Conservation (phyloP, 2,329 filamentous ascomycete species). For the Colletotrichum sp. region DNA sequence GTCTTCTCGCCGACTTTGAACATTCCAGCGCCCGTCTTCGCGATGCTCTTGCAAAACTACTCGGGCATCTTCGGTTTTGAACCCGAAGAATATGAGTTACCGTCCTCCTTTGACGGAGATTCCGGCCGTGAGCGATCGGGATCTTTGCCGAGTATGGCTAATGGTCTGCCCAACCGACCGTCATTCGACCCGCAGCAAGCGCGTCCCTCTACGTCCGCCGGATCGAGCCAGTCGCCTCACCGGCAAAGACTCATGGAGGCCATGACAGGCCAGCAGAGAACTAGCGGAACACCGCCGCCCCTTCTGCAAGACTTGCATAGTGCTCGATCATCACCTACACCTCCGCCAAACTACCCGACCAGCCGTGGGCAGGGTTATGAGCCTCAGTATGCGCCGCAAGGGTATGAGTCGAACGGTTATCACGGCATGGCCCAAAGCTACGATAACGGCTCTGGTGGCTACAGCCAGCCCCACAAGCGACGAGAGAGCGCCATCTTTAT, state of each 20-base stretch:
- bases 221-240: slow-evolving; percentile 56
- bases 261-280: slow-evolving; percentile 34
- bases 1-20: slow-evolving; percentile 98
- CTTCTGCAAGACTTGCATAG: slow-evolving; percentile 35
- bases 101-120: slow-evolving; percentile 41
- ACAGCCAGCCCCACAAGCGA: slow-evolving; percentile 51
- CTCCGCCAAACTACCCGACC: slow-evolving; percentile 36
- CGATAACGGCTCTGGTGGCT: slow-evolving; percentile 36
- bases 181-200: slow-evolving; percentile 33
- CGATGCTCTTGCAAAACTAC: slow-evolving; percentile 91
- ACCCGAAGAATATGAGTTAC: slow-evolving; percentile 67
- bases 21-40: slow-evolving; percentile 93
- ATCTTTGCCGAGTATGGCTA: slow-evolving; percentile 19
- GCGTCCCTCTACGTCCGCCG: slow-evolving; percentile 53
- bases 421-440: slow-evolving; percentile 27
- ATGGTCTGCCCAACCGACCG: slow-evolving; percentile 29
- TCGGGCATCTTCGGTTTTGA: slow-evolving; percentile 80
- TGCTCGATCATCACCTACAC: slow-evolving; percentile 47
- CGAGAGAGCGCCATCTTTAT: slow-evolving; percentile 68
- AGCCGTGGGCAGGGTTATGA: slow-evolving; percentile 46
- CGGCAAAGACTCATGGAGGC: slow-evolving; percentile 53
- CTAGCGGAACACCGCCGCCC: slow-evolving; percentile 54
- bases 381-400: slow-evolving; percentile 39
- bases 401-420: slow-evolving; percentile 25
- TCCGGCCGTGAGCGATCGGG: slow-evolving; percentile 27